Evolutionary conservation across 1,284 basidiomycete genomes (phyloP).

Genomic region (Thecaphora thlaspeos): DNA sequence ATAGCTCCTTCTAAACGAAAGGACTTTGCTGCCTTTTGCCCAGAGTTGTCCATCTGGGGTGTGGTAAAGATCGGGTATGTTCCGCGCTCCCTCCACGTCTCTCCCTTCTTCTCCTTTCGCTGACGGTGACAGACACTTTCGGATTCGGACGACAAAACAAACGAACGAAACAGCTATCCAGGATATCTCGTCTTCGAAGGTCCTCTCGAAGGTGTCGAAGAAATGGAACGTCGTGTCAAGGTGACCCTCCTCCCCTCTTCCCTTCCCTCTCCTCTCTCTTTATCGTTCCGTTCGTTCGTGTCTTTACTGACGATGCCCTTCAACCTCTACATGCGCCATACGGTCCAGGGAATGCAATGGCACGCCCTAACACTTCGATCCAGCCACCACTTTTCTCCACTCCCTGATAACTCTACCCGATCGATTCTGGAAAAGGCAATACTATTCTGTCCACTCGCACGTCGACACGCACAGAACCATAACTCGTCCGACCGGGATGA

Average conservation of each 20-base stretch:
- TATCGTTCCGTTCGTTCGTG: too few relatives aligned
- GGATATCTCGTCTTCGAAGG: constrained; percentile 47
- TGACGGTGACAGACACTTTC: too few relatives aligned
- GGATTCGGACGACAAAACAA: too few relatives aligned
- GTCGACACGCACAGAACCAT: neutral
- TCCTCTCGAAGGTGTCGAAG: constrained; percentile 19
- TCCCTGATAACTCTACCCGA: too few relatives aligned
- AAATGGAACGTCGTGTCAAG: constrained; percentile 38
- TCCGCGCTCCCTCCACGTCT: neutral
- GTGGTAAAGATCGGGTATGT: constrained; percentile 29
- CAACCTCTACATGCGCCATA: neutral
- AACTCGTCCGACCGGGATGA: neutral
- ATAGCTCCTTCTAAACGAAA: constrained; percentile 39
- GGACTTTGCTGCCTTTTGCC: constrained; percentile 38
- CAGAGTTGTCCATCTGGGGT: constrained; percentile 34
- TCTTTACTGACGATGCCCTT: too few relatives aligned
- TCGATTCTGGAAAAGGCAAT: too few relatives aligned
- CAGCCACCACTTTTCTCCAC: too few relatives aligned
- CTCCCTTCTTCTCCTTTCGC: too few relatives aligned
- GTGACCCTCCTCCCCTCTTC: too few relatives aligned
- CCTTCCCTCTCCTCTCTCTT: too few relatives aligned
- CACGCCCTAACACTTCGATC: too few relatives aligned
- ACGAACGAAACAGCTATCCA: constrained; percentile 13
- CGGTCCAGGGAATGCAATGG: too few relatives aligned
- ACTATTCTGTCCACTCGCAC: neutral